phyloP scores from a whole-genome alignment of 345 rosid genomes.

The Sisymbrium irio region DNA sequence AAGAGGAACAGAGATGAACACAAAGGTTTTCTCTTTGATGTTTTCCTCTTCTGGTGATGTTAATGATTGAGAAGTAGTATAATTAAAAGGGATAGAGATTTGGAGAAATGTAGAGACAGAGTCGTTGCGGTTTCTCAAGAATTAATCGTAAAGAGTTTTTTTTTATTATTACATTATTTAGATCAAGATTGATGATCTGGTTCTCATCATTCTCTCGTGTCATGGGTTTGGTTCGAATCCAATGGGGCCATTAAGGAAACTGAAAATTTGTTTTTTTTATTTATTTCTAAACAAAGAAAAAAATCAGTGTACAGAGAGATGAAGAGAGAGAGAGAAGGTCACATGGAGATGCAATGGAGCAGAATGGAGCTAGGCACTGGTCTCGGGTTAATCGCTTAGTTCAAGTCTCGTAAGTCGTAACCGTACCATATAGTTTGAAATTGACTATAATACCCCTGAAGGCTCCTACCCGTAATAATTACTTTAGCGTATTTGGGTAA shows the following conservation, averaged over 20 bases:
- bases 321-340: constrained; percentile 24
- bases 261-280: too few species aligned
- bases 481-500: background rate
- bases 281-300: background rate
- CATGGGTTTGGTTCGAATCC: constrained; percentile 38
- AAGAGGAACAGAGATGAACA: constrained; percentile 37
- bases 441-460: constrained; percentile 30
- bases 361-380: constrained; percentile 43
- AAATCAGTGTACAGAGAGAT: background rate
- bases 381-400: constrained; percentile 45
- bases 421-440: background rate
- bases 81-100: constrained; percentile 43
- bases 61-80: constrained; percentile 40
- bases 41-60: background rate
- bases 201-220: constrained; percentile 29
- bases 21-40: constrained; percentile 39
- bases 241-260: background rate
- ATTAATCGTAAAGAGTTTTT: background rate
- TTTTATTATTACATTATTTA: background rate
- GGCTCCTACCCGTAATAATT: background rate
- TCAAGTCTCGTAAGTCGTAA: constrained; percentile 10
- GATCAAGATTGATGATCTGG: constrained; percentile 30
- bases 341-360: constrained; percentile 41
- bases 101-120: constrained; percentile 37
- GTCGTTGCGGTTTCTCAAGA: constrained; percentile 40